Evolutionary conservation across 331 rosid genomes (phyloP).

Genomic region (Telfairia occidentalis): DNA sequence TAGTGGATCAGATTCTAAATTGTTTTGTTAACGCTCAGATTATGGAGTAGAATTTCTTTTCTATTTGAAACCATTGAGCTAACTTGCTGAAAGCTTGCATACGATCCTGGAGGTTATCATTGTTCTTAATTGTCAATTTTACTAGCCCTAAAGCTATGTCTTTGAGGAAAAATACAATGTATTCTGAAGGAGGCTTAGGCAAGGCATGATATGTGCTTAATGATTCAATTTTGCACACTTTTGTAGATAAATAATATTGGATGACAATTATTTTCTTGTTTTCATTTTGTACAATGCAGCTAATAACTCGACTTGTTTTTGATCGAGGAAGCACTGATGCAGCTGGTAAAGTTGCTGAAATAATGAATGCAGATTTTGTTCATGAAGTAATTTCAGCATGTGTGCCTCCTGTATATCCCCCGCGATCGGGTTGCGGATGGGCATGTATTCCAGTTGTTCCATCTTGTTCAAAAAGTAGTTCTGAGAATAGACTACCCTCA

Average conservation of each 20-base stretch:
- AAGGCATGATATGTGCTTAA: neutral
- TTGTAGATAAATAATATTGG: neutral
- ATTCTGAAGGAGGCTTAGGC: neutral
- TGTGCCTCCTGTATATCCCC: constrained; percentile 94
- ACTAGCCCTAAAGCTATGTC: neutral
- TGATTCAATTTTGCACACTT: neutral
- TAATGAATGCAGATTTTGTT: constrained; percentile 92
- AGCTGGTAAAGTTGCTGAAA: constrained; percentile 88
- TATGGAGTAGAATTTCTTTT: neutral
- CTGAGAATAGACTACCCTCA: constrained; percentile 68
- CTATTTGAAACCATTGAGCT: neutral
- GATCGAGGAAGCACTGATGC: constrained; percentile 98
- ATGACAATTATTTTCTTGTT: constrained; percentile 7
- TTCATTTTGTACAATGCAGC: constrained; percentile 46
- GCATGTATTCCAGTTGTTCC: constrained; percentile 91
- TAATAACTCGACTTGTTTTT: constrained; percentile 86
- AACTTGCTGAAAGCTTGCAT: neutral
- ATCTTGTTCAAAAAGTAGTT: constrained; percentile 52
- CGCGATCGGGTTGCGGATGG: constrained; percentile 94
- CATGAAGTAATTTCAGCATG: constrained; percentile 96
- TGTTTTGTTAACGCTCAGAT: neutral
- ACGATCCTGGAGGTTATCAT: neutral
- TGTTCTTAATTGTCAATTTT: neutral
- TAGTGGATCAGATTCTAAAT: neutral
- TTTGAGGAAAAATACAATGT: neutral